Evolutionary conservation across 2,329 filamentous ascomycete genomes (phyloP).

Genomic region (Septoria petroselini): DNA sequence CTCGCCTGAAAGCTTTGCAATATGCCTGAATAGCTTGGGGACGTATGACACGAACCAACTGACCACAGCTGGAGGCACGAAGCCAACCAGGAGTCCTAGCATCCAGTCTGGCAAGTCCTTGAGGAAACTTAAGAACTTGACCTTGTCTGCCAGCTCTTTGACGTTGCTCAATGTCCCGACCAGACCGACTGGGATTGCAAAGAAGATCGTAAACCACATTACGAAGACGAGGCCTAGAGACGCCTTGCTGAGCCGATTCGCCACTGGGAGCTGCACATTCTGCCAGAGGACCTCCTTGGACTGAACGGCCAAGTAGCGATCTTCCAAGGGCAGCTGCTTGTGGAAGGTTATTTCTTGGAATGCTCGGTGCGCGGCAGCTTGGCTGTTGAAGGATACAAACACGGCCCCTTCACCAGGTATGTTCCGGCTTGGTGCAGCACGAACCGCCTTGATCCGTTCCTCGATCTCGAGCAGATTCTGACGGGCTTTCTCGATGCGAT

Average conservation of each 20-base stretch:
- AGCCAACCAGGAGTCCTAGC: slow-evolving; percentile 35
- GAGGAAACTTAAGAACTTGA: slow-evolving; percentile 34
- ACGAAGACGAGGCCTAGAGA: slow-evolving; percentile 35
- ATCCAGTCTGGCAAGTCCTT: slow-evolving; percentile 33
- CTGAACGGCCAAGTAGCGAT: slow-evolving; percentile 45
- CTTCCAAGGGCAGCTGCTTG: slow-evolving; percentile 37
- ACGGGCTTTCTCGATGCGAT: slow-evolving; percentile 85
- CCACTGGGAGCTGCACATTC: slow-evolving; percentile 42
- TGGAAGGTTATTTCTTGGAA: slow-evolving; percentile 56
- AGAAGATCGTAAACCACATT: slow-evolving; percentile 39
- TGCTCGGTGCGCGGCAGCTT: slow-evolving; percentile 79
- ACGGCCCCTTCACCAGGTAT: slow-evolving; percentile 64
- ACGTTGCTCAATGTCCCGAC: slow-evolving; percentile 38
- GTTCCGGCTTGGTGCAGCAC: slow-evolving; percentile 53
- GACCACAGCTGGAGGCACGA: slow-evolving; percentile 35
- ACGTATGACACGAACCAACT: slow-evolving; percentile 38
- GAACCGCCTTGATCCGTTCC: slow-evolving; percentile 66
- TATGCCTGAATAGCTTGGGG: slow-evolving; percentile 37
- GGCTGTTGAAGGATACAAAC: slow-evolving; percentile 82
- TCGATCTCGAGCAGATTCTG: slow-evolving; percentile 69
- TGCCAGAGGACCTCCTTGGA: slow-evolving; percentile 50
- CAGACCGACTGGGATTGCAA: slow-evolving; percentile 37
- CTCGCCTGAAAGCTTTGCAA: slow-evolving; percentile 37
- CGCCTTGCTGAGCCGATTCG: slow-evolving; percentile 33
- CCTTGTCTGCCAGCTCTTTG: slow-evolving; percentile 33